Evolutionary conservation across 1,284 basidiomycete genomes (phyloP), one percentile per base, ranked within the genome.

Genomic region (Leccinum cinnamomeum): DNA sequence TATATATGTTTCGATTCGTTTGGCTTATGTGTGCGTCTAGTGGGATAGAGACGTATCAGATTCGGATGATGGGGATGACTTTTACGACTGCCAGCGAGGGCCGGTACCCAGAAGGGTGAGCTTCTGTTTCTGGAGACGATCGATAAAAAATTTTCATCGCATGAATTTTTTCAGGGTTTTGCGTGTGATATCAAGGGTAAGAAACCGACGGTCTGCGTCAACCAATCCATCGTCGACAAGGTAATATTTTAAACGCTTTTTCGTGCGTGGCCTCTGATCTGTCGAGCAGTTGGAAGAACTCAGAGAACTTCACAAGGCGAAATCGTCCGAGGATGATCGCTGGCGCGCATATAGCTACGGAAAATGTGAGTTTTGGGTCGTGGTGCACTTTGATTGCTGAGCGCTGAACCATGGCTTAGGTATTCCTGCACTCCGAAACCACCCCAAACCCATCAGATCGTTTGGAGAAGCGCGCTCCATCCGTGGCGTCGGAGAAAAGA

Each of bases 151-250:
- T 53, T 30, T 30, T 23, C 14, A 5, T 28, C 5, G 10, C 33
- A 8, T 39, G 25, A 18, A 53, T 8, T 7, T 25, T 46, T 51
- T 12, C 61, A 88, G 86, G 82, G 82, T 37, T 91, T 84, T 72
- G 75, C 84, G 10, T 89, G 88, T 70, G 89, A 91, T 67, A 74
- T 72, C 28, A 81, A 81, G 66, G 76, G 77, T 50, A 64, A 62
- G 1, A 71, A 74, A 61, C 65, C 57, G 65, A 62, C 25, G 61
- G 63, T 5, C 5, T 85, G 83, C 66, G 75, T 77, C 5, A 91
- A 91, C 69, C 85, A 90, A 70, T 83, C 87, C 68, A 81, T 91
- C 56, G 78, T 91, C 53, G 85, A 88, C 69, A 89, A 86, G 80
- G 89, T 84, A 65, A 23, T 66, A 14, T 46, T 25, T n/a, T 61